phyloP scores from a whole-genome alignment of 768 basidiomycete species.

The Russula compacta region DNA sequence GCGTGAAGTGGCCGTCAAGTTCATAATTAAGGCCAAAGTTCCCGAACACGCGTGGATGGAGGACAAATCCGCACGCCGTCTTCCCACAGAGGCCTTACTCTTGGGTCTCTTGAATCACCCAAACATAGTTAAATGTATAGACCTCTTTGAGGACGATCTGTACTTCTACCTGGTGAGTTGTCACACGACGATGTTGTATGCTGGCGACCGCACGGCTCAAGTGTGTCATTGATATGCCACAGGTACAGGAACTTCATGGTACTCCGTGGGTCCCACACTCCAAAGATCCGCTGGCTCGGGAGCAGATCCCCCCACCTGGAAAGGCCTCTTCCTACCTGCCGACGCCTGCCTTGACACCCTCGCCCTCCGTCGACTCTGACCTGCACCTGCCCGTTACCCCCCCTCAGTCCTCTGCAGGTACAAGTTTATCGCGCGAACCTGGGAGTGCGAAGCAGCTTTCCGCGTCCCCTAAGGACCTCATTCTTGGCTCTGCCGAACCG shows the following conservation, averaged over 20 bases:
- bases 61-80: slow-evolving; percentile 47
- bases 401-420: slow-evolving; percentile 10
- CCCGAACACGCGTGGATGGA: slow-evolving; percentile 54
- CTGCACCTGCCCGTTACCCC: slow-evolving; percentile 10
- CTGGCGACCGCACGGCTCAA: not conserved
- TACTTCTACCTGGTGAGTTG: slow-evolving; percentile 80
- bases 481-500: not conserved
- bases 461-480: not conserved
- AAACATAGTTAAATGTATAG: slow-evolving; percentile 75
- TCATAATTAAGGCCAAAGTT: slow-evolving; percentile 74
- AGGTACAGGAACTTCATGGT: slow-evolving; percentile 93
- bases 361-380: slow-evolving; percentile 17
- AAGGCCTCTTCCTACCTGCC: slow-evolving; percentile 12
- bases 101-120: slow-evolving; percentile 67
- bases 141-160: slow-evolving; percentile 71
- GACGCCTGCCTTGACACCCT: slow-evolving; percentile 18
- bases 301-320: not conserved
- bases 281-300: slow-evolving; percentile 26
- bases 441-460: not conserved
- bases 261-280: slow-evolving; percentile 65
- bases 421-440: not conserved
- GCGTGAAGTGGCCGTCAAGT: slow-evolving; percentile 86
- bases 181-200: not conserved
- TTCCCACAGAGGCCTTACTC: slow-evolving; percentile 79
- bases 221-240: slow-evolving; percentile 1